phyloP scores from a whole-genome alignment of 2,329 filamentous ascomycete species.

The Monilinia laxa region DNA sequence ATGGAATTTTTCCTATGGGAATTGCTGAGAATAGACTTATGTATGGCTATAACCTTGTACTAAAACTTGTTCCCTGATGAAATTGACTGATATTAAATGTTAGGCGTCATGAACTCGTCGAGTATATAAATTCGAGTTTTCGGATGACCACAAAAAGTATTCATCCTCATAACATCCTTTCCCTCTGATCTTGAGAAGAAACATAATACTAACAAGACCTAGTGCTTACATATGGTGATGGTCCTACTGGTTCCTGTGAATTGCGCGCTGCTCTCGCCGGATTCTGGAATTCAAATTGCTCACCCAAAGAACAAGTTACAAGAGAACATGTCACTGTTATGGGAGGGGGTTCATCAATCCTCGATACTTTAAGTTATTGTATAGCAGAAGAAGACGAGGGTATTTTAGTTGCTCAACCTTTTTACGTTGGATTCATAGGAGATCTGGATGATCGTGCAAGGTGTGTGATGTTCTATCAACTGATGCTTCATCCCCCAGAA shows the following conservation, averaged over 20 bases:
- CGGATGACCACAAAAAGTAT: conserved; percentile 18
- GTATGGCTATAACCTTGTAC: neutral
- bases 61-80: neutral
- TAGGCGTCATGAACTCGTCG: conserved; percentile 26
- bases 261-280: conserved; percentile 44
- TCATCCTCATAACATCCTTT: neutral
- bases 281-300: conserved; percentile 46
- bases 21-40: conserved; percentile 29
- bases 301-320: conserved; percentile 39
- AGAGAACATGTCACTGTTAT: conserved; percentile 43
- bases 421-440: conserved; percentile 49
- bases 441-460: conserved; percentile 44
- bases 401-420: conserved; percentile 47
- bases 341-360: conserved; percentile 42
- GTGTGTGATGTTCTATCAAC: conserved; percentile 3
- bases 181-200: too few species aligned
- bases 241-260: conserved; percentile 37
- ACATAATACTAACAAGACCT: neutral
- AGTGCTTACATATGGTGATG: conserved; percentile 29
- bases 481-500: neutral
- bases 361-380: conserved; percentile 43
- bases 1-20: conserved; percentile 26
- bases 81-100: neutral
- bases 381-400: conserved; percentile 47
- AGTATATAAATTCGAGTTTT: conserved; percentile 23